Evolutionary conservation across 768 basidiomycete species (phyloP).

Genomic region (Leccinum incarnatum): DNA sequence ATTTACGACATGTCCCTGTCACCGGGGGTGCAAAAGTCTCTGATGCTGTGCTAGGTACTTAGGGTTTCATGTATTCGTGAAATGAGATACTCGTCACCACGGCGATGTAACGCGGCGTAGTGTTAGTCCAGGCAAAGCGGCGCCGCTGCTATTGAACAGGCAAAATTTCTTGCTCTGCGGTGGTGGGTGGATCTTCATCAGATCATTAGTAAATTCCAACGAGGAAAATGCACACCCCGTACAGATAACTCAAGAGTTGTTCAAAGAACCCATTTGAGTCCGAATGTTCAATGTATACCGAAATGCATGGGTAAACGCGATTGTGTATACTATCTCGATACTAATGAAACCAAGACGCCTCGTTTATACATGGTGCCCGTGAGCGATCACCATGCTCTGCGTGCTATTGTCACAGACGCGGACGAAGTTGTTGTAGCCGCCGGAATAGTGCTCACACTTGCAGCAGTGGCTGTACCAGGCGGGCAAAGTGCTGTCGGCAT

Average conservation of each 20-base stretch:
- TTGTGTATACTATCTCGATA: not conserved
- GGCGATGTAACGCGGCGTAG: not conserved
- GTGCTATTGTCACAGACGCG: not conserved
- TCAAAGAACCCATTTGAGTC: not conserved
- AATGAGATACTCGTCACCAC: constrained; percentile 7
- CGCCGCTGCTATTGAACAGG: not conserved
- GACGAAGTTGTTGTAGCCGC: constrained; percentile 7
- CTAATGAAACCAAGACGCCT: not conserved
- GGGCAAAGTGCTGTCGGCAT: constrained; percentile 47
- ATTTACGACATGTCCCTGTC: constrained; percentile 19
- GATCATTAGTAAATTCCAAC: not conserved
- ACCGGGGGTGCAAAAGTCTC: constrained; percentile 19
- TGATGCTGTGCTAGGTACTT: constrained; percentile 22
- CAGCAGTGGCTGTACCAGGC: constrained; percentile 7
- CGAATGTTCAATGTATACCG: not conserved
- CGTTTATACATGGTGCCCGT: not conserved
- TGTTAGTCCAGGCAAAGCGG: not conserved
- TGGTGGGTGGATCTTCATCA: constrained; percentile 2
- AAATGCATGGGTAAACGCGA: not conserved
- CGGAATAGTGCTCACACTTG: not conserved
- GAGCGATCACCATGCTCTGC: constrained; percentile 4
- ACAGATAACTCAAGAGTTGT: not conserved
- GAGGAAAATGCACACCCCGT: constrained; percentile 10
- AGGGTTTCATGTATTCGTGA: constrained; percentile 8
- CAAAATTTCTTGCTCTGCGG: not conserved